Base-by-base conservation (phyloP, 139 green algal genomes). In the Micractinium conductrix region DNA sequence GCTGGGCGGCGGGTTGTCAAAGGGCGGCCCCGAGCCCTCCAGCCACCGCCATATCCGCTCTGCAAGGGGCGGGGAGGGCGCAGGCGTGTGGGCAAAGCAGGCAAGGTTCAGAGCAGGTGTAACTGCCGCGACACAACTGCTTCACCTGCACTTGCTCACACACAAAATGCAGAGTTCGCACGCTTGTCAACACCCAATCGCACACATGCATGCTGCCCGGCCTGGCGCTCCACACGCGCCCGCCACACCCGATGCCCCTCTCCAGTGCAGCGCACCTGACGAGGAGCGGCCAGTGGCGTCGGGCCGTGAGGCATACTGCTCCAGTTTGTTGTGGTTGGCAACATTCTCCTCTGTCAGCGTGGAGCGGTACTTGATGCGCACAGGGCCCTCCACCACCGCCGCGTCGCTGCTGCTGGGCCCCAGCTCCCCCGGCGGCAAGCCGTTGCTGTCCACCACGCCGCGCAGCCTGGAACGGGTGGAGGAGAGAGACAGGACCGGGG, bases 31-130 rank as follows among this genome's bases (percentile, higher is more conserved):
- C 4, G 86, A 78, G 6, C 82, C 81, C 67, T 87, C 72, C 48
- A 89, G 50, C 86, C 86, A 89, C 62, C 80, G 80, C 80, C 80
- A 86, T 67, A 89, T 85, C 12, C 86, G 69, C 53, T 87, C 80
- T 83, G 78, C 67, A 48, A 28, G 60, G 37, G n/a, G n/a, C n/a
- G n/a, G n/a, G n/a, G n/a, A n/a, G n/a, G n/a, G n/a, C n/a, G n/a
- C n/a, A n/a, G n/a, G n/a, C n/a, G n/a, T n/a, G n/a, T n/a, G n/a
- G n/a, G n/a, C n/a, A n/a, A n/a, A n/a, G n/a, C n/a, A n/a, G n/a
- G n/a, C n/a, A n/a, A n/a, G n/a, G n/a, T n/a, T n/a, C n/a, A n/a
- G n/a, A n/a, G n/a, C n/a, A n/a, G n/a, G n/a, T n/a, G n/a, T n/a
- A n/a, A n/a, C n/a, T n/a, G n/a, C n/a, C n/a, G n/a, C n/a, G n/a